These are phyloP conservation scores for Colletotrichum spaethianum DNA, from an alignment of 2,329 filamentous ascomycete genomes.

Conservation along the genomic window DNA sequence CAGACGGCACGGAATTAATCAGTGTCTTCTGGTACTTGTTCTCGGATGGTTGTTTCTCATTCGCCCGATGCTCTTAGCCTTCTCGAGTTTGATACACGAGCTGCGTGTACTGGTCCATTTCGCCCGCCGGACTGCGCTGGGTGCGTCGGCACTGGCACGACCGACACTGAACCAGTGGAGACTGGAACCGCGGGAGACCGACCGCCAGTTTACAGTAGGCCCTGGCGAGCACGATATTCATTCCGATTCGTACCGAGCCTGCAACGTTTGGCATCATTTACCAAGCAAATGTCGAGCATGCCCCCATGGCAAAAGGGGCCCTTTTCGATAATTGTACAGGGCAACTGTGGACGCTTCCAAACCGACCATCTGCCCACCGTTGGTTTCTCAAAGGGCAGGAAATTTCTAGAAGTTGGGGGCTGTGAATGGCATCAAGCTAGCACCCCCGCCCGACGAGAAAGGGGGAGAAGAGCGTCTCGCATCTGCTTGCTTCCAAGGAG, in stretches of 20 bases:
- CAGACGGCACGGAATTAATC: conserved; percentile 9
- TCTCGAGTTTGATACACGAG: conserved; percentile 16
- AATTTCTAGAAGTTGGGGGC: conserved; percentile 30
- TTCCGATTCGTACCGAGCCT: conserved; percentile 38
- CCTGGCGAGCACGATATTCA: conserved; percentile 27
- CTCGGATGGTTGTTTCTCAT: conserved; percentile 2
- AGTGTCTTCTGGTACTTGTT: conserved; percentile 8
- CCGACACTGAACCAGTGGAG: conserved; percentile 4
- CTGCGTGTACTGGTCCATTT: conserved; percentile 25
- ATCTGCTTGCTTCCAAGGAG: conserved; percentile 8
- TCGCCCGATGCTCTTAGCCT: conserved; percentile 26
- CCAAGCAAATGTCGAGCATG: conserved; percentile 23
- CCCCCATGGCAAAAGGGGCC: conserved; percentile 6
- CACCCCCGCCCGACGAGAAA: neutral
- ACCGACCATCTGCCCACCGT: neutral
- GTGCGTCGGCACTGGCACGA: conserved; percentile 11
- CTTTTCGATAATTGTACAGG: neutral
- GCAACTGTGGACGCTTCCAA: neutral
- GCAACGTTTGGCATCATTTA: conserved; percentile 20
- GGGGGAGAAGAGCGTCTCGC: neutral
- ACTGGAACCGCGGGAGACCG: conserved; percentile 27
- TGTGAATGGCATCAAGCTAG: conserved; percentile 33
- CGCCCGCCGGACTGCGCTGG: conserved; percentile 33
- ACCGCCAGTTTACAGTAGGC: conserved; percentile 37
- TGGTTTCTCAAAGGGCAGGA: neutral